Evolutionary conservation across 441 rosid species (phyloP).

Genomic region (Breynia disticha): DNA sequence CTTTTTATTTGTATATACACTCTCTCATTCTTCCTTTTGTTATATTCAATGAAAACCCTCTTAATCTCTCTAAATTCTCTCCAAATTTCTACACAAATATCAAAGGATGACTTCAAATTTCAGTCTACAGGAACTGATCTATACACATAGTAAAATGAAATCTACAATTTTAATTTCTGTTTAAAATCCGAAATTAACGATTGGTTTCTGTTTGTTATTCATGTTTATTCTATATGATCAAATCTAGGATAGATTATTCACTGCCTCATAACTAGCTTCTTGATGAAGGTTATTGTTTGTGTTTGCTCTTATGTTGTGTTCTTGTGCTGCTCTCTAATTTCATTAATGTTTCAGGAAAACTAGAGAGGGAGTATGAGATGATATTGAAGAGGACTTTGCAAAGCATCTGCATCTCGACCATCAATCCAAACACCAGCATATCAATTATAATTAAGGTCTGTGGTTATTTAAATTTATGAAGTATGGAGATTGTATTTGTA

Average conservation of each 20-base stretch:
- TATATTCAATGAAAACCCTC: no score
- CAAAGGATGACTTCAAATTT: no score
- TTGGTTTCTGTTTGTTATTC: no score
- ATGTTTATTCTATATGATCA: not conserved
- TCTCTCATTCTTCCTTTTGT: no score
- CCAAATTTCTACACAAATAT: no score
- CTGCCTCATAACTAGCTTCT: not conserved
- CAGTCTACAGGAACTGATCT: no score
- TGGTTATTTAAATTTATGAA: not conserved
- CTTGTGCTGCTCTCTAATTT: not conserved
- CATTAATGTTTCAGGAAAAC: slow-evolving; percentile 42
- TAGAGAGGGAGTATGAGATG: slow-evolving; percentile 72
- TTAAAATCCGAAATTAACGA: no score
- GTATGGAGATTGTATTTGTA: not conserved
- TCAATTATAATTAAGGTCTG: slow-evolving; percentile 70
- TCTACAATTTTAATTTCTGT: no score
- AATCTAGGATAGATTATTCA: not conserved
- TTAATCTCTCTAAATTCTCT: no score
- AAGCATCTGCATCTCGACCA: slow-evolving; percentile 63
- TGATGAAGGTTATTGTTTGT: not conserved
- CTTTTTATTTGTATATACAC: no score
- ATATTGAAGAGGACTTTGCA: slow-evolving; percentile 74
- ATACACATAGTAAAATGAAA: no score
- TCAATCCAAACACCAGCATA: slow-evolving; percentile 80
- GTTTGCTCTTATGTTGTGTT: no score